These are phyloP conservation scores for Uncinocarpus reesii DNA, from an alignment of 2,329 filamentous ascomycete species.

Conservation along the genomic window DNA sequence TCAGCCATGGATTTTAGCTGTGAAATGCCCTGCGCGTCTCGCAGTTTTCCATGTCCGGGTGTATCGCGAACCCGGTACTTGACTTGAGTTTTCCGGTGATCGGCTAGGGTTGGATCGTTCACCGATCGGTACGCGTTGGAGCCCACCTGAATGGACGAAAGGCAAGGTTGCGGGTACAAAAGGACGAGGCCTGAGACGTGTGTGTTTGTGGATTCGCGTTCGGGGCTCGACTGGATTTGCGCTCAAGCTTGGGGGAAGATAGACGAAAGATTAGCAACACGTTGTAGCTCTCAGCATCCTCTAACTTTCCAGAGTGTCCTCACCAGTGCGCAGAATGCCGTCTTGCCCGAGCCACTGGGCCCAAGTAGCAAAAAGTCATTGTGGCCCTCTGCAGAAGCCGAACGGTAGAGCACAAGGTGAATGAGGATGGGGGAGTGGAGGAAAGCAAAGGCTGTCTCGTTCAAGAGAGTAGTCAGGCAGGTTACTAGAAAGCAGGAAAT, in stretches of 20 bases:
- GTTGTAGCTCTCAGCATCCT: background rate
- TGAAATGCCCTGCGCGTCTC: conserved; percentile 45
- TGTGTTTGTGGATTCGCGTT: conserved; percentile 41
- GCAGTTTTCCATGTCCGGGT: conserved; percentile 89
- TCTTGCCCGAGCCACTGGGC: conserved; percentile 77
- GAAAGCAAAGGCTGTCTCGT: too few relatives aligned
- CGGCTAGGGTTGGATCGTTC: conserved; percentile 57
- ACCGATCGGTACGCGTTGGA: conserved; percentile 56
- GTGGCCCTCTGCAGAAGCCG: conserved; percentile 51
- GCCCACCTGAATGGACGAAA: conserved; percentile 40
- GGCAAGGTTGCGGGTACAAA: conserved; percentile 49
- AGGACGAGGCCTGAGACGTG: conserved; percentile 51
- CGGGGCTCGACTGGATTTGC: conserved; percentile 33
- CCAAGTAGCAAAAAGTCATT: conserved; percentile 72
- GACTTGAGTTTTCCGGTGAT: conserved; percentile 28
- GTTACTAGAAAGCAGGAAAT: too few relatives aligned
- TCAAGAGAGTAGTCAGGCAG: too few relatives aligned
- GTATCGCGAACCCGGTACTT: conserved; percentile 54
- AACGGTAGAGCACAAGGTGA: conserved; percentile 61
- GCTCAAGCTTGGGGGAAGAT: conserved; percentile 31
- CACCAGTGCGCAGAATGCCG: conserved; percentile 69
- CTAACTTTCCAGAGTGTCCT: background rate
- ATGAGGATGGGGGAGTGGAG: conserved; percentile 61
- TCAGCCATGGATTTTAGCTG: conserved; percentile 28
- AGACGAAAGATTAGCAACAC: conserved; percentile 1